Evolutionary conservation across 192 early-diverging fungal genomes (phyloP).

Genomic region (Obelidium mucronatum): DNA sequence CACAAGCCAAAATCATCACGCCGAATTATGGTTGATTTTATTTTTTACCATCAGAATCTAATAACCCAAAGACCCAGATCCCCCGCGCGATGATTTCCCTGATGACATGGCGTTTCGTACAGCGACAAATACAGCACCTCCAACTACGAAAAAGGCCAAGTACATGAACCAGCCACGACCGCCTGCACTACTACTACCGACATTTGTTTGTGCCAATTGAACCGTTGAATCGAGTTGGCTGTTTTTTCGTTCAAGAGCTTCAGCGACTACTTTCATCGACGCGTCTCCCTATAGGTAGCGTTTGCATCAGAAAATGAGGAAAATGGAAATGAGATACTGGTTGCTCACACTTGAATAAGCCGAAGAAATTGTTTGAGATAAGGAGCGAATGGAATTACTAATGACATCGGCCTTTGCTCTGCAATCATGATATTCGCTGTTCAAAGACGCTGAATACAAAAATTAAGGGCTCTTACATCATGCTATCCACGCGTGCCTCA

Average conservation of each 20-base stretch:
- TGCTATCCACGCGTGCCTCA: background rate
- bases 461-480: slow-evolving; percentile 12
- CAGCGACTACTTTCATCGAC: background rate
- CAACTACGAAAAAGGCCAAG: slow-evolving; percentile 7
- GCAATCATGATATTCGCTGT: too few species aligned
- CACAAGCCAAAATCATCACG: background rate
- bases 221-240: background rate
- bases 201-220: background rate
- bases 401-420: too few species aligned
- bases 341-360: too few species aligned
- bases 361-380: too few species aligned
- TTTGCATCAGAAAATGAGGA: too few species aligned
- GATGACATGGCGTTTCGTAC: background rate
- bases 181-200: background rate
- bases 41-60: background rate
- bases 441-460: too few species aligned
- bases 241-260: background rate
- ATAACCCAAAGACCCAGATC: background rate
- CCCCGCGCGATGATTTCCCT: background rate
- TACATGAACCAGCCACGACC: background rate
- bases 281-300: background rate
- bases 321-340: too few species aligned
- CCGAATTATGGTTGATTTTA: slow-evolving; percentile 4
- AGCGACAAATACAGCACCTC: background rate
- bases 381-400: too few species aligned